Evolutionary conservation across 441 rosid genomes (phyloP).

Genomic region (Gossypium davidsonii): DNA sequence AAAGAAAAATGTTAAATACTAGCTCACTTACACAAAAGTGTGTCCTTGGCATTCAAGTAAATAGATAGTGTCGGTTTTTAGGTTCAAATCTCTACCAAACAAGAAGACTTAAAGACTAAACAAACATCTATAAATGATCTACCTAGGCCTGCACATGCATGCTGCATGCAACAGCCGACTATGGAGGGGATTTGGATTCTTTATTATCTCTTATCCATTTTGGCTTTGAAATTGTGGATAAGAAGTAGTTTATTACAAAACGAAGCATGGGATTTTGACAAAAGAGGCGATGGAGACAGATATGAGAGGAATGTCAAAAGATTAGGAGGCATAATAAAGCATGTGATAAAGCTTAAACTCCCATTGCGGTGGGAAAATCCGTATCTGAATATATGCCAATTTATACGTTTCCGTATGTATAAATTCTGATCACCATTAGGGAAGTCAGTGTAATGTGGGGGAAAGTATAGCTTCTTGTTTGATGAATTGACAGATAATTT

Average conservation of each 20-base stretch:
- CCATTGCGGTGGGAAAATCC: not conserved
- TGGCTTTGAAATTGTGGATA: not conserved
- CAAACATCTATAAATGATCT: not conserved
- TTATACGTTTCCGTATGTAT: not conserved
- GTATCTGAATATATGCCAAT: not conserved
- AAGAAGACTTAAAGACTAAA: not conserved
- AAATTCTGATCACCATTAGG: not conserved
- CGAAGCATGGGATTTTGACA: not conserved
- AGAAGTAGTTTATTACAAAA: not conserved
- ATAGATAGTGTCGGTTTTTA: not conserved
- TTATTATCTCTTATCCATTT: not conserved
- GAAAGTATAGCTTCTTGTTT: not conserved
- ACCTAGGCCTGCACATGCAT: not conserved
- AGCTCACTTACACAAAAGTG: not conserved
- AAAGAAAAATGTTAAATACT: not conserved
- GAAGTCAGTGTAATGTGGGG: not conserved
- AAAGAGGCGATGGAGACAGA: not conserved
- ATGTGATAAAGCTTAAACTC: not conserved
- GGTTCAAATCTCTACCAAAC: not conserved
- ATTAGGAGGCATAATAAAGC: slow-evolving; percentile 3
- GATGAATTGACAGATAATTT: not conserved
- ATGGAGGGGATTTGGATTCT: not conserved
- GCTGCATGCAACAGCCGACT: not conserved
- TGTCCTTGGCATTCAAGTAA: not conserved
- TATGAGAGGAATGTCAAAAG: slow-evolving; percentile 3